A percentile compares a stretch with the other conserved stretches of the same genome.
Evolutionary conservation across 2,329 filamentous ascomycete species (phyloP).

Genomic region (Fusarium sp.): DNA sequence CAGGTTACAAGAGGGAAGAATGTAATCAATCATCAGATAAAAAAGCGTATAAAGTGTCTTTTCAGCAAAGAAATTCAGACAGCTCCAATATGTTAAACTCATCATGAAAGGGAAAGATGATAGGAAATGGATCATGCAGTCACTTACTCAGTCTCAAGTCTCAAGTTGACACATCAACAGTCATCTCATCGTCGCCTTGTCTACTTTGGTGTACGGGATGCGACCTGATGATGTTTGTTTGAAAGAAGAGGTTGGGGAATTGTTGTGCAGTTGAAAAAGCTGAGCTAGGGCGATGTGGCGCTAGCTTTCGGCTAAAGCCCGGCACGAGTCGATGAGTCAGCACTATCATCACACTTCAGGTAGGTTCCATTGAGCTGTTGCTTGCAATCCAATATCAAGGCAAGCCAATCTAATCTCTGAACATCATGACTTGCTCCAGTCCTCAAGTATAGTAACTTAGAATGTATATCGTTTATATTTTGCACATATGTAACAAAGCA

Average conservation of each 20-base stretch:
- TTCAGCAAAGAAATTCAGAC: constrained; percentile 76
- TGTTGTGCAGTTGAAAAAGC: constrained; percentile 28
- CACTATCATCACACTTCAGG: fast-evolving
- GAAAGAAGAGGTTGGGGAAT: constrained; percentile 17
- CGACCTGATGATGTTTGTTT: constrained; percentile 9
- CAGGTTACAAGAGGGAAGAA: background rate
- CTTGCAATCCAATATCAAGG: background rate
- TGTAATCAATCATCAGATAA: constrained; percentile 49
- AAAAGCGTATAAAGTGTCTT: constrained; percentile 68
- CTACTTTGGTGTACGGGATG: constrained; percentile 6
- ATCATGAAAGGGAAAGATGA: constrained; percentile 57
- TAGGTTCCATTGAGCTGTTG: background rate
- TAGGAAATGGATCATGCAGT: background rate
- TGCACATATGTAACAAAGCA: background rate
- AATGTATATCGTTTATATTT: background rate
- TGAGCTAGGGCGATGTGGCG: constrained; percentile 22
- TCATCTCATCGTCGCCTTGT: constrained; percentile 21
- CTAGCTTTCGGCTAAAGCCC: constrained; percentile 31
- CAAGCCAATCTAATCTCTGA: background rate
- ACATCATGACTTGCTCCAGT: background rate
- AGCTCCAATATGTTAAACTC: constrained; percentile 77
- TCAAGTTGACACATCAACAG: background rate
- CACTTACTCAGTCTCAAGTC: constrained; percentile 40
- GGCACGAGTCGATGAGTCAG: constrained; percentile 16
- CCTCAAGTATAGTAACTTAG: background rate